Evolutionary conservation across 2,329 filamentous ascomycete species (phyloP).

Genomic region (Paecilomyces sp.): DNA sequence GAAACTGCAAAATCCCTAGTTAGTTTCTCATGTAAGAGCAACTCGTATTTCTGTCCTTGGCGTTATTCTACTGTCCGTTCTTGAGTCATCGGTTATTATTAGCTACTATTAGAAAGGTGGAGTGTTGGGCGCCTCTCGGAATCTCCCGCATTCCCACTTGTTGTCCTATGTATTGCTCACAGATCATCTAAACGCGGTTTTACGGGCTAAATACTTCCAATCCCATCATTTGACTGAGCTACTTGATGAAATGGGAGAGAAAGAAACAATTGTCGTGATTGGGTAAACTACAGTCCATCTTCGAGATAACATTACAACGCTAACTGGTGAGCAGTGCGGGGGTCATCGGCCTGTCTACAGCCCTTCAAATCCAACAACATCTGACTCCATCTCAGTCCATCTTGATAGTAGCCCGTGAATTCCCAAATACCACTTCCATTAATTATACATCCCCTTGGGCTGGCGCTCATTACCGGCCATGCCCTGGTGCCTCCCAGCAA

Average conservation of each 20-base stretch:
- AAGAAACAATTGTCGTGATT: conserved; percentile 27
- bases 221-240: too few relatives aligned
- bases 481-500: conserved; percentile 32
- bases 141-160: too few relatives aligned
- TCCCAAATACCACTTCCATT: conserved; percentile 31
- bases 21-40: too few relatives aligned
- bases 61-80: too few relatives aligned
- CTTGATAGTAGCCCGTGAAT: conserved; percentile 33
- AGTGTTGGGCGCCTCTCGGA: too few relatives aligned
- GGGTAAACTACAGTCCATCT: conserved; percentile 17
- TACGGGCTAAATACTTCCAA: too few relatives aligned
- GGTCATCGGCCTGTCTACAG: conserved; percentile 32
- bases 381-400: conserved; percentile 21
- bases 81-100: too few relatives aligned
- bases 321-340: conserved; percentile 26
- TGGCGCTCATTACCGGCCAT: conserved; percentile 41
- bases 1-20: too few relatives aligned
- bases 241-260: not conserved
- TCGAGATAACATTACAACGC: conserved; percentile 3
- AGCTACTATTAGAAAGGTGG: too few relatives aligned
- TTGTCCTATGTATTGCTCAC: too few relatives aligned
- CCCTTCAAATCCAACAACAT: conserved; percentile 25
- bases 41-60: too few relatives aligned
- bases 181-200: too few relatives aligned
- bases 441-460: conserved; percentile 43